Conservation (phyloP, 2,329 filamentous ascomycete species). For the Corynespora cassiicola region DNA sequence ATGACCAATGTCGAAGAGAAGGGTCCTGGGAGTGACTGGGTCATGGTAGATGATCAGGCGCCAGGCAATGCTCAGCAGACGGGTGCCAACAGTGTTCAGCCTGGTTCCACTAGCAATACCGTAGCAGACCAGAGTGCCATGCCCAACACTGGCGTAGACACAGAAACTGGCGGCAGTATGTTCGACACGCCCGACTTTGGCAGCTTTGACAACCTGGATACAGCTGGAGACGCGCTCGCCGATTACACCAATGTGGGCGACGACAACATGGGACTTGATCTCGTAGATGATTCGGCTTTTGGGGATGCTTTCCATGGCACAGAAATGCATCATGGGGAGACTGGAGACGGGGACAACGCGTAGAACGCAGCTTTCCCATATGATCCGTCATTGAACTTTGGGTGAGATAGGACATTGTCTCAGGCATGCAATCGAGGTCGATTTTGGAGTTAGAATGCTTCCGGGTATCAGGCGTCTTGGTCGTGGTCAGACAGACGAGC, state of each 20-base stretch:
- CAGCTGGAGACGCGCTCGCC: conserved; percentile 47
- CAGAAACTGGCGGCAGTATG: conserved; percentile 42
- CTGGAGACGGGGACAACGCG: conserved; percentile 33
- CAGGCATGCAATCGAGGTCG: too few relatives aligned
- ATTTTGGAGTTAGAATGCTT: too few relatives aligned
- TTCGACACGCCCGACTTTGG: conserved; percentile 46
- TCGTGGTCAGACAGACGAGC: too few relatives aligned
- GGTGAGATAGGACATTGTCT: too few relatives aligned
- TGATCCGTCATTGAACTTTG: too few relatives aligned
- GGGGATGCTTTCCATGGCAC: conserved; percentile 49
- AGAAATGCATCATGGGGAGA: conserved; percentile 40
- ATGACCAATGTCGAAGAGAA: conserved; percentile 50
- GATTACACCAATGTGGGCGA: conserved; percentile 44
- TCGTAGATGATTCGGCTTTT: conserved; percentile 48
- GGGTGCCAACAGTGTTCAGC: conserved; percentile 19
- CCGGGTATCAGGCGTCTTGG: too few relatives aligned
- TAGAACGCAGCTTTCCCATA: conserved; percentile 18
- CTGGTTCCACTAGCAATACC: conserved; percentile 21
- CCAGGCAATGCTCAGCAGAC: conserved; percentile 24
- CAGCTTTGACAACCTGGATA: conserved; percentile 45
- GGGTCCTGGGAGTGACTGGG: conserved; percentile 41
- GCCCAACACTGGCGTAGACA: conserved; percentile 29
- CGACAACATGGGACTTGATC: conserved; percentile 44
- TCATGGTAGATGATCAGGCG: conserved; percentile 37
- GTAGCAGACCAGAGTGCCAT: conserved; percentile 20